Evolutionary conservation across 2,329 filamentous ascomycete species (phyloP).

Genomic region (Pseudogymnoascus sp.): DNA sequence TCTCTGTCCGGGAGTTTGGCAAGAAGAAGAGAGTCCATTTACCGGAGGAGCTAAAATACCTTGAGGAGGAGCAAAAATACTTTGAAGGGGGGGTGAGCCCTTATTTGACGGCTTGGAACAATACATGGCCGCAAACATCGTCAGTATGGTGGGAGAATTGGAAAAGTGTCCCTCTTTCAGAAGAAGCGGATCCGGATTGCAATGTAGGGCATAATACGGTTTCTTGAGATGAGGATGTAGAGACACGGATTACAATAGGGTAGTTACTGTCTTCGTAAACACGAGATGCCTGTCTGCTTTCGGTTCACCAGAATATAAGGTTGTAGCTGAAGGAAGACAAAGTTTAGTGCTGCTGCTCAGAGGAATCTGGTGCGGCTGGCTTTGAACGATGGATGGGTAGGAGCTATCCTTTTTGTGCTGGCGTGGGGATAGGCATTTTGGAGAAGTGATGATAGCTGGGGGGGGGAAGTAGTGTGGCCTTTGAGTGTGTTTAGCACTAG

Average conservation of each 20-base stretch:
- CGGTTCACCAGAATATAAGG: background rate
- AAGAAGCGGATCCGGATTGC: background rate
- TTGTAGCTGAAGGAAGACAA: constrained; percentile 17
- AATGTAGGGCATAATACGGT: background rate
- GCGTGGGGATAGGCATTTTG: constrained; percentile 5
- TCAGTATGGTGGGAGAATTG: background rate
- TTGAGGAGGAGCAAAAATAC: background rate
- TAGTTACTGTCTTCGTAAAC: background rate
- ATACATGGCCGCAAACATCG: background rate
- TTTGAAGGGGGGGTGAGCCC: background rate
- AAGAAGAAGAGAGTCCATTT: background rate
- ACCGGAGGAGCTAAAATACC: background rate
- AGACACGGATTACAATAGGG: background rate
- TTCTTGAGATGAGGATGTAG: background rate
- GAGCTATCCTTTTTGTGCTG: constrained; percentile 15
- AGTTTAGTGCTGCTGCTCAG: constrained; percentile 18
- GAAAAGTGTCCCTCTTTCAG: background rate
- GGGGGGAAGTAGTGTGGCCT: background rate
- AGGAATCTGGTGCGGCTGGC: constrained; percentile 14
- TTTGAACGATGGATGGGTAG: constrained; percentile 11
- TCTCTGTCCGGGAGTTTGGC: background rate
- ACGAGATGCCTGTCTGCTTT: background rate
- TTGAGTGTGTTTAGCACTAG: background rate
- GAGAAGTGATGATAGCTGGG: background rate
- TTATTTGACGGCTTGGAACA: background rate